Conservation (phyloP, 306 rosid species). For the Glycyrrhiza uralensis region DNA sequence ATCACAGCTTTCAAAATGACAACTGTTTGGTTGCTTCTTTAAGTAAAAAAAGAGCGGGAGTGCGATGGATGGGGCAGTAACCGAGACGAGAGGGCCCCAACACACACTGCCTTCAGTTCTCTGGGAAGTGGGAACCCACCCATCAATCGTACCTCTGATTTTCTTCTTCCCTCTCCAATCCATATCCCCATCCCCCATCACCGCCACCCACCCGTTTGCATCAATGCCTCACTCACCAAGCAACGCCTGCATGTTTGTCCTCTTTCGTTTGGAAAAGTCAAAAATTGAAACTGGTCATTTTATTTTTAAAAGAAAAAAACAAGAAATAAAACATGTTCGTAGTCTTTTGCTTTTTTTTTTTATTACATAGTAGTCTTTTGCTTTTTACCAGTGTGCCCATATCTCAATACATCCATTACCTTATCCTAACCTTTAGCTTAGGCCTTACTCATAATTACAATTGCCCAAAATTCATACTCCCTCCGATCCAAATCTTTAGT, state of each 20-base stretch:
- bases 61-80: slow-evolving; percentile 6
- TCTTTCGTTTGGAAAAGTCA: not conserved
- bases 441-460: too few species aligned
- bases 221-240: not conserved
- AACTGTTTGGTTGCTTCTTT: not conserved
- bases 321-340: not conserved
- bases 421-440: too few species aligned
- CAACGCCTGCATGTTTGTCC: slow-evolving; percentile 9
- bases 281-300: not conserved
- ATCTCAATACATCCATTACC: too few species aligned
- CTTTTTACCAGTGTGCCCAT: not conserved
- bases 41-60: slow-evolving; percentile 37
- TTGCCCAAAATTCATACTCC: too few species aligned
- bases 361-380: too few species aligned
- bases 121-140: not conserved
- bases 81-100: slow-evolving; percentile 17
- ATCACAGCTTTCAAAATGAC: slow-evolving; percentile 32
- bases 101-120: not conserved
- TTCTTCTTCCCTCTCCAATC: not conserved
- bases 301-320: not conserved
- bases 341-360: too few species aligned
- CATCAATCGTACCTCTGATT: not conserved
- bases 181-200: not conserved
- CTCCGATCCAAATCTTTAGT: too few species aligned
- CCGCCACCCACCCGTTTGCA: too few species aligned